A percentile compares a stretch with the other conserved stretches of the same genome.
Evolutionary conservation across 768 basidiomycete species (phyloP).

Genomic region (Trametes cingulata): DNA sequence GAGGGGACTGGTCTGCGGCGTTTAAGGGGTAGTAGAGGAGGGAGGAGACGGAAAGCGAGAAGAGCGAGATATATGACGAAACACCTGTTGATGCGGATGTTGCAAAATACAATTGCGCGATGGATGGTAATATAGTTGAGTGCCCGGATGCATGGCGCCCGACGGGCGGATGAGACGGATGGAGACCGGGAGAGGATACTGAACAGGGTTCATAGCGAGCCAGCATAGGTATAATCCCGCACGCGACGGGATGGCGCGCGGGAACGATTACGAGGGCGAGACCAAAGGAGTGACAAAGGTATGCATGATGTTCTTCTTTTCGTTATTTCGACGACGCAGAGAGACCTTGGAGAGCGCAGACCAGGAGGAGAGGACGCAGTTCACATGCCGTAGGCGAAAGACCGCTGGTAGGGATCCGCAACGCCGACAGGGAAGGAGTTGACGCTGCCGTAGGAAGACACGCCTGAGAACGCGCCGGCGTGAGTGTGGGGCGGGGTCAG

Average conservation of each 20-base stretch:
- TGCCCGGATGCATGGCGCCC: conserved; percentile 29
- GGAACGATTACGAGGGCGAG: conserved; percentile 17
- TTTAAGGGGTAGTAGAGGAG: not conserved
- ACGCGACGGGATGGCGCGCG: conserved; percentile 17
- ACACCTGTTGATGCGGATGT: conserved; percentile 31
- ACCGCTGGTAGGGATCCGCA: conserved; percentile 76
- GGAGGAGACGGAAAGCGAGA: conserved; percentile 33
- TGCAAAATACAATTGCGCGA: conserved; percentile 41
- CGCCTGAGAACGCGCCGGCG: conserved; percentile 55
- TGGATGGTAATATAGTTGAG: conserved; percentile 37
- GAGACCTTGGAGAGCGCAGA: not conserved
- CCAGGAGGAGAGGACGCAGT: conserved; percentile 8
- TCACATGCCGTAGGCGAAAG: conserved; percentile 83
- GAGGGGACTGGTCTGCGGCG: not conserved
- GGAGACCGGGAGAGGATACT: conserved; percentile 16
- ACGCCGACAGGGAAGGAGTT: conserved; percentile 52
- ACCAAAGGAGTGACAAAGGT: conserved; percentile 23
- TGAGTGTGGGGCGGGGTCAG: conserved; percentile 60
- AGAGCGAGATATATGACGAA: conserved; percentile 30
- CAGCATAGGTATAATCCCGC: conserved; percentile 30
- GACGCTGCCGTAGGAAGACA: conserved; percentile 53
- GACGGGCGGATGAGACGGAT: conserved; percentile 1
- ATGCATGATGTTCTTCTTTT: conserved; percentile 16
- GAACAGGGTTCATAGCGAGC: conserved; percentile 25
- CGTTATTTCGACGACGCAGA: conserved; percentile 4